A percentile compares a stretch with the other conserved stretches of the same genome.
These are phyloP conservation scores for Hibiscus syriacus DNA, from an alignment of 345 rosid species.

Conservation along the genomic window DNA sequence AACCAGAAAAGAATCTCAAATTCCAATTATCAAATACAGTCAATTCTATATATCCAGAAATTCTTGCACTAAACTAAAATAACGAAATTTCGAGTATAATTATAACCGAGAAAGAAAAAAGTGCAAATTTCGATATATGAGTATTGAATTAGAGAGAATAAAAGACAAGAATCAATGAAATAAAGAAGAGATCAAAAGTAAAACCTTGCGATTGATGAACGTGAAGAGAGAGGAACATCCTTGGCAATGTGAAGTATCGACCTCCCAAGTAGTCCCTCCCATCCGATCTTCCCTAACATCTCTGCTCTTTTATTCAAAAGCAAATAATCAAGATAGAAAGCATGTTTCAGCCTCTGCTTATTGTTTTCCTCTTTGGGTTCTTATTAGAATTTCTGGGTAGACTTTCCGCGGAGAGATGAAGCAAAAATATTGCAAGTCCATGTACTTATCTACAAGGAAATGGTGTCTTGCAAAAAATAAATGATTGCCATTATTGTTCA, in stretches of 20 bases:
- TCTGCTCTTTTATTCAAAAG: conserved; percentile 4
- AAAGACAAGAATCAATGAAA: too few species aligned
- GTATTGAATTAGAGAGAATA: conserved; percentile 3
- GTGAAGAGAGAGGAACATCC: conserved; percentile 85
- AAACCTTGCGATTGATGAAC: conserved; percentile 97
- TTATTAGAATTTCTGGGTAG: not conserved
- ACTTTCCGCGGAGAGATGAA: not conserved
- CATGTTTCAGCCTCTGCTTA: not conserved
- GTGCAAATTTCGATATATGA: conserved; percentile 5
- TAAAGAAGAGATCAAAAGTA: not conserved
- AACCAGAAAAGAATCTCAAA: not conserved
- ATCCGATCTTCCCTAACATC: conserved; percentile 89
- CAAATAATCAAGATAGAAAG: not conserved
- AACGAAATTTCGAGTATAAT: too few species aligned
- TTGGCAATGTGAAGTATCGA: conserved; percentile 87
- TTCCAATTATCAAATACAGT: too few species aligned
- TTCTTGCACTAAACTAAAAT: too few species aligned
- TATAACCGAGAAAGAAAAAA: too few species aligned
- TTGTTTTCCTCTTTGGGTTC: not conserved
- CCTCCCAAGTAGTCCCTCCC: conserved; percentile 78
- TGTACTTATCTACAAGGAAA: not conserved
- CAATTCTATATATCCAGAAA: too few species aligned
- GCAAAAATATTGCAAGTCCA: not conserved
- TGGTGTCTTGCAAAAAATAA: not conserved
- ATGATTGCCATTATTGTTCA: too few species aligned